Percentiles rank a stretch among this genome's conserved stretches.
Conservation (phyloP, 2,329 filamentous ascomycete species). For the Talaromyces islandicus region DNA sequence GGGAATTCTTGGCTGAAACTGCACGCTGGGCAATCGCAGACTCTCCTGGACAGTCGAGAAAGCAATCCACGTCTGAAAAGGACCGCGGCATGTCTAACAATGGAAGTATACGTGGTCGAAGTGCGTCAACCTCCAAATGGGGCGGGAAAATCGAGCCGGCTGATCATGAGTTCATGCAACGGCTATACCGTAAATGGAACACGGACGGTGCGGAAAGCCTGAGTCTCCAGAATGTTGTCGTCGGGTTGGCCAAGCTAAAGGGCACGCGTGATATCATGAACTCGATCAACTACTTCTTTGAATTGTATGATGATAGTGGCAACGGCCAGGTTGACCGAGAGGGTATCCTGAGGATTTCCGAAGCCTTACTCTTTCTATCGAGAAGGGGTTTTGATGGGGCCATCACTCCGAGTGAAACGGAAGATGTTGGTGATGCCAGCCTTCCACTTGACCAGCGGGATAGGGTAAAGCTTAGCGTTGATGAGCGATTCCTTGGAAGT, state of each 20-base stretch:
- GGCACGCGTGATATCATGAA: conserved; percentile 95
- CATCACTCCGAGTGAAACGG: conserved; percentile 59
- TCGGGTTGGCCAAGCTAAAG: conserved; percentile 83
- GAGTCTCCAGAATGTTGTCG: conserved; percentile 85
- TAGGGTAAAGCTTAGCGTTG: conserved; percentile 53
- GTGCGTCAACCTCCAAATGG: conserved; percentile 48
- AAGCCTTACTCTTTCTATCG: conserved; percentile 87
- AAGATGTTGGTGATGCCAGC: conserved; percentile 42
- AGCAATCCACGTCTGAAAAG: conserved; percentile 44
- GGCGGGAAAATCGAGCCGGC: conserved; percentile 63
- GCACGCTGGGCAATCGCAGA: conserved; percentile 92
- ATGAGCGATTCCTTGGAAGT: conserved; percentile 84
- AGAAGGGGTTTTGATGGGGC: conserved; percentile 76
- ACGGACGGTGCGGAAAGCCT: conserved; percentile 68
- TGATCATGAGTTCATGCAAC: conserved; percentile 88
- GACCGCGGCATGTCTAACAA: conserved; percentile 31
- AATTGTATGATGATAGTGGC: conserved; percentile 87
- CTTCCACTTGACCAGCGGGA: conserved; percentile 27
- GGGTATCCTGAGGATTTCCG: conserved; percentile 89
- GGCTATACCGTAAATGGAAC: conserved; percentile 86
- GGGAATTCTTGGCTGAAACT: conserved; percentile 85
- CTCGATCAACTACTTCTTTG: conserved; percentile 95
- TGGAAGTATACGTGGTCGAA: conserved; percentile 49
- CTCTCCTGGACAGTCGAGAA: conserved; percentile 58
- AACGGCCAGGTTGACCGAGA: conserved; percentile 92